A percentile compares a stretch with the other conserved stretches of the same genome.
These are phyloP conservation scores for Aspergillus cejpii DNA, from an alignment of 2,329 filamentous ascomycete genomes.

Conservation along the genomic window DNA sequence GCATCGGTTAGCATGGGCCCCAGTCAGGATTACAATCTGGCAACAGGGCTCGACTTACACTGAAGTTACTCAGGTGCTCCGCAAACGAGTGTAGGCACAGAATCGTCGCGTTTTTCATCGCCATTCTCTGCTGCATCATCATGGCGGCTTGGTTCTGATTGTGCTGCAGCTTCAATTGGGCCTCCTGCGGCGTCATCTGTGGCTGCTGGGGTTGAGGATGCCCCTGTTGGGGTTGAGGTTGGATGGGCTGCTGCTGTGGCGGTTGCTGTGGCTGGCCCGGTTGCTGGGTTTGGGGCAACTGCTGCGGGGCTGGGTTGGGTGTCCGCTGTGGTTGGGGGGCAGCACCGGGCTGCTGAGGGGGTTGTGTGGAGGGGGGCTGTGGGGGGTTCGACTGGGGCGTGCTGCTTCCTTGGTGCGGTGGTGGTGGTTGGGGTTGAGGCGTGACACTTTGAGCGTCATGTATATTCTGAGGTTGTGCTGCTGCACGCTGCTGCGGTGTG, in stretches of 20 bases:
- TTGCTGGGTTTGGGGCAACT: slow-evolving; percentile 35
- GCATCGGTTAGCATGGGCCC: slow-evolving; percentile 10
- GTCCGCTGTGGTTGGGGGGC: slow-evolving; percentile 33
- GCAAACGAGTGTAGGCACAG: slow-evolving; percentile 51
- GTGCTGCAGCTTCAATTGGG: slow-evolving; percentile 37
- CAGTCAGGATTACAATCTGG: background rate
- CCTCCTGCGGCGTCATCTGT: slow-evolving; percentile 37
- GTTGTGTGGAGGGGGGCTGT: slow-evolving; percentile 30
- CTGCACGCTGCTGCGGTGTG: slow-evolving; percentile 38
- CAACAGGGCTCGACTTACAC: slow-evolving; percentile 41
- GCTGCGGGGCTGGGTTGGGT: slow-evolving; percentile 33
- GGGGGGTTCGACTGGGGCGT: slow-evolving; percentile 34
- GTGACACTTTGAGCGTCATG: slow-evolving; percentile 39
- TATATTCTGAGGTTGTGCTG: slow-evolving; percentile 39
- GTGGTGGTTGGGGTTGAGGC: slow-evolving; percentile 40
- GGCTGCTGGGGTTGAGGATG: slow-evolving; percentile 33
- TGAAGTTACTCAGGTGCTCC: slow-evolving; percentile 52
- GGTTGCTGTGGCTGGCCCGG: slow-evolving; percentile 22
- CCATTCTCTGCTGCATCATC: slow-evolving; percentile 36
- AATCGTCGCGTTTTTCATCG: slow-evolving; percentile 42
- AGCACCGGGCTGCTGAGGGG: slow-evolving; percentile 31
- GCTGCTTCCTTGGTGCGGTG: slow-evolving; percentile 33
- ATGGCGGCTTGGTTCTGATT: slow-evolving; percentile 34
- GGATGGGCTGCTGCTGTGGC: slow-evolving; percentile 28
- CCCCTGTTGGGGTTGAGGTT: slow-evolving; percentile 25